These are phyloP conservation scores for Chalaropsis ovoidea DNA, from an alignment of 2,329 filamentous ascomycete genomes.

Conservation along the genomic window DNA sequence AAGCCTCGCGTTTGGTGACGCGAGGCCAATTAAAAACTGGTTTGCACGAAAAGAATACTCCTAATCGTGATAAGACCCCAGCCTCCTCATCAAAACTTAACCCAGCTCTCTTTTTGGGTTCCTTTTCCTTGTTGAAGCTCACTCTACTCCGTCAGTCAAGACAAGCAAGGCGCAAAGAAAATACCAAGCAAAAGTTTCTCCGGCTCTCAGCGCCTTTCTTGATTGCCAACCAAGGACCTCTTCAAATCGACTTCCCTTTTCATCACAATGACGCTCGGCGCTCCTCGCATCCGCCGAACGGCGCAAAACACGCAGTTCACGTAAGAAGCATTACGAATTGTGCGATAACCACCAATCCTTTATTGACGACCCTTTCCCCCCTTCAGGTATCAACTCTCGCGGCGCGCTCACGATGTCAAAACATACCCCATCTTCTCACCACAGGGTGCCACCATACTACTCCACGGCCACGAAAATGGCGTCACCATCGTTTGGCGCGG, in stretches of 20 bases:
- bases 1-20: slow-evolving; percentile 2
- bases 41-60: not conserved
- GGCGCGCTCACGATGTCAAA: slow-evolving; percentile 50
- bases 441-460: slow-evolving; percentile 52
- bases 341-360: not conserved
- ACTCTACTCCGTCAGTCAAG: not conserved
- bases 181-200: not conserved
- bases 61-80: not conserved
- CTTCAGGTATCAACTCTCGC: slow-evolving; percentile 48
- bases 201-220: not conserved
- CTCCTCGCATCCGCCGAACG: slow-evolving; percentile 39
- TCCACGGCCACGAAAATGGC: slow-evolving; percentile 56
- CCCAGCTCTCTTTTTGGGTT: not conserved
- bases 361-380: slow-evolving; percentile 15
- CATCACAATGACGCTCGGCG: slow-evolving; percentile 32
- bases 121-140: not conserved
- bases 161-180: not conserved
- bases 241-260: not conserved
- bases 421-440: slow-evolving; percentile 52
- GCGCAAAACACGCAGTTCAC: slow-evolving; percentile 42
- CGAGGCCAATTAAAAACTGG: not conserved
- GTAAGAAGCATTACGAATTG: slow-evolving; percentile 30
- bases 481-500: slow-evolving; percentile 53
- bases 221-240: no score
- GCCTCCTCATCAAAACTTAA: not conserved